Conservation (phyloP, 768 basidiomycete species). For the Panaeolus papilionaceus region DNA sequence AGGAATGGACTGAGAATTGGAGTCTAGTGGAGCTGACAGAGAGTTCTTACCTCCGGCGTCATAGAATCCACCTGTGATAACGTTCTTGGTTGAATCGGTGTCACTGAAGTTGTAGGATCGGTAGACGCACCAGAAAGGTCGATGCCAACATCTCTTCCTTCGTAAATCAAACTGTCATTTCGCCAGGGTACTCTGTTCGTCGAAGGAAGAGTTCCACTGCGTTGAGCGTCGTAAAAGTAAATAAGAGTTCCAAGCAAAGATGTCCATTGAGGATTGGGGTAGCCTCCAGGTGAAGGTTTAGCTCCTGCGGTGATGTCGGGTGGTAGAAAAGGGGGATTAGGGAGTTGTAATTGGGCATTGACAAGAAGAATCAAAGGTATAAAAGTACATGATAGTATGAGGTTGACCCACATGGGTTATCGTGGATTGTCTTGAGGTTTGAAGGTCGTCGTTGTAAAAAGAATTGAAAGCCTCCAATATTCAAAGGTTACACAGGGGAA, state of each 20-base stretch:
- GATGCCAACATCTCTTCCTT: constrained; percentile 75
- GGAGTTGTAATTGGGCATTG: constrained; percentile 65
- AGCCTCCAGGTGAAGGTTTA: constrained; percentile 44
- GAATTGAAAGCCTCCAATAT: neutral
- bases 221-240: constrained; percentile 92
- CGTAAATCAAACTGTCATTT: constrained; percentile 78
- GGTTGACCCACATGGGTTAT: constrained; percentile 29
- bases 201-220: constrained; percentile 74
- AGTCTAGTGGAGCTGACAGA: neutral
- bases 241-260: constrained; percentile 79
- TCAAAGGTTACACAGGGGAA: constrained; percentile 9
- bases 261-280: constrained; percentile 83
- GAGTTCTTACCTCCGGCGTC: constrained; percentile 81
- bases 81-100: constrained; percentile 9
- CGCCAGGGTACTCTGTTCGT: constrained; percentile 86
- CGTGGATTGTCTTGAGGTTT: constrained; percentile 20
- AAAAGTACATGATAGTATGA: constrained; percentile 16
- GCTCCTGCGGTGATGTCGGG: constrained; percentile 65
- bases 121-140: constrained; percentile 68
- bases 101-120: constrained; percentile 3
- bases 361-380: constrained; percentile 37
- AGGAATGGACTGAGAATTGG: constrained; percentile 14
- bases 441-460: constrained; percentile 21
- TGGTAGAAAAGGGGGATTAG: constrained; percentile 68
- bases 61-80: constrained; percentile 71